phyloP scores from a whole-genome alignment of 2,329 filamentous ascomycete species.

The Sarocladium strictum region DNA sequence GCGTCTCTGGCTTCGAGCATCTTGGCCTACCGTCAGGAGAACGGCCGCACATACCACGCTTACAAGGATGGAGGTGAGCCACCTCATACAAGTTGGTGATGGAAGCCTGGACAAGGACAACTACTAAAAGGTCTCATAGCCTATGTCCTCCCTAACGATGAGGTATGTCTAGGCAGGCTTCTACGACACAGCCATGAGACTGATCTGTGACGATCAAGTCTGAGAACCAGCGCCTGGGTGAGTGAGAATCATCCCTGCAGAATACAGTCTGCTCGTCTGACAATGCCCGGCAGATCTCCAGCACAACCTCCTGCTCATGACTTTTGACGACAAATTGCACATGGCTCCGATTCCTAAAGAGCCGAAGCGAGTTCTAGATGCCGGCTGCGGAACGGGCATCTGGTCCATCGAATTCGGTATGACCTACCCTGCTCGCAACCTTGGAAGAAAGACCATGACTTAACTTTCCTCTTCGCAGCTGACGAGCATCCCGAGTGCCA shows the following conservation, averaged over 20 bases:
- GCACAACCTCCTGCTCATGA: conserved; percentile 29
- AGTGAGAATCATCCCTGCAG: not conserved
- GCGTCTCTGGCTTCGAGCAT: conserved; percentile 24
- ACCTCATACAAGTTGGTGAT: too few species aligned
- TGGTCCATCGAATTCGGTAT: conserved; percentile 45
- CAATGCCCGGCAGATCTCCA: conserved; percentile 22
- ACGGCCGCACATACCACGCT: conserved; percentile 32
- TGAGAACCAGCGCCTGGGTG: conserved; percentile 4
- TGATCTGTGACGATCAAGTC: not conserved
- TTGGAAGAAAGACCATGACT: too few species aligned
- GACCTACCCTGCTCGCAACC: too few species aligned
- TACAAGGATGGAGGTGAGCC: conserved; percentile 23
- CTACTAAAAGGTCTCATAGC: not conserved
- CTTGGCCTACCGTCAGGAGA: conserved; percentile 28
- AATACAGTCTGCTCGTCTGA: not conserved
- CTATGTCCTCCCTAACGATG: conserved; percentile 2
- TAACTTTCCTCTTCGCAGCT: not conserved
- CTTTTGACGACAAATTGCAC: conserved; percentile 24
- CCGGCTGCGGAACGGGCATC: conserved; percentile 47
- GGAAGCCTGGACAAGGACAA: too few species aligned
- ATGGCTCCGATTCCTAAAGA: conserved; percentile 15
- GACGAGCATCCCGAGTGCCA: conserved; percentile 14
- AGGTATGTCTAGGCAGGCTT: not conserved
- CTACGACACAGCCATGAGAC: not conserved
- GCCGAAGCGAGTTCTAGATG: conserved; percentile 35